phyloP scores from a whole-genome alignment of 2,329 filamentous ascomycete genomes.

The Fusarium odoratissimum region DNA sequence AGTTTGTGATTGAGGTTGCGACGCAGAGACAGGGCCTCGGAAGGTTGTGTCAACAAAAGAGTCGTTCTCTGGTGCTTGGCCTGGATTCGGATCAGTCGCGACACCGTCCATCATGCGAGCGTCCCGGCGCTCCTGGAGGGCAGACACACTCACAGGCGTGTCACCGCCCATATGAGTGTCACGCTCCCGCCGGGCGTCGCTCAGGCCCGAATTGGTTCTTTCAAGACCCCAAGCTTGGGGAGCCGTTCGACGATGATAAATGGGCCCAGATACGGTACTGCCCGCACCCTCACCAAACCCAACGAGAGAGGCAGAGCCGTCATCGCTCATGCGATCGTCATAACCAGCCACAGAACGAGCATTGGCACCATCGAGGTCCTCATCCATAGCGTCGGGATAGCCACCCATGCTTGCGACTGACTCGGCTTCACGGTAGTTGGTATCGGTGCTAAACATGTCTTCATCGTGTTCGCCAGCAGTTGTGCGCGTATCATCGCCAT shows the following conservation, averaged over 20 bases:
- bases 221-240: slow-evolving; percentile 60
- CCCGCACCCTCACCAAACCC: slow-evolving; percentile 94
- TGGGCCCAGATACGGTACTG: slow-evolving; percentile 84
- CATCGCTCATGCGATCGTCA: slow-evolving; percentile 85
- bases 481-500: slow-evolving; percentile 64
- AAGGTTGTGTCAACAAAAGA: slow-evolving; percentile 74
- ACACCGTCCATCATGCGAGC: slow-evolving; percentile 76
- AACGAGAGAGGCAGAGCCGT: slow-evolving; percentile 84
- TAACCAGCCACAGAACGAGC: slow-evolving; percentile 62
- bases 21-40: slow-evolving; percentile 64
- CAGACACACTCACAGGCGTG: slow-evolving; percentile 59
- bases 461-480: slow-evolving; percentile 69
- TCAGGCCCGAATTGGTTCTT: slow-evolving; percentile 64
- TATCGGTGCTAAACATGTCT: slow-evolving; percentile 78
- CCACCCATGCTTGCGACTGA: slow-evolving; percentile 67
- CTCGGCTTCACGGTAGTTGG: slow-evolving; percentile 67
- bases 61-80: slow-evolving; percentile 63
- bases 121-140: slow-evolving; percentile 66
- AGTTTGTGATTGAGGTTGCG: slow-evolving; percentile 42
- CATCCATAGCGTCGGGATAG: slow-evolving; percentile 63
- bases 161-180: slow-evolving; percentile 52
- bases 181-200: slow-evolving; percentile 56
- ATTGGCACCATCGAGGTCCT: slow-evolving; percentile 60
- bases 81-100: slow-evolving; percentile 64
- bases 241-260: slow-evolving; percentile 67